Percentiles rank a stretch among this genome's conserved stretches.
Evolutionary conservation across 208 protist species (phyloP).

Genomic region (Leishmania tarentolae): DNA sequence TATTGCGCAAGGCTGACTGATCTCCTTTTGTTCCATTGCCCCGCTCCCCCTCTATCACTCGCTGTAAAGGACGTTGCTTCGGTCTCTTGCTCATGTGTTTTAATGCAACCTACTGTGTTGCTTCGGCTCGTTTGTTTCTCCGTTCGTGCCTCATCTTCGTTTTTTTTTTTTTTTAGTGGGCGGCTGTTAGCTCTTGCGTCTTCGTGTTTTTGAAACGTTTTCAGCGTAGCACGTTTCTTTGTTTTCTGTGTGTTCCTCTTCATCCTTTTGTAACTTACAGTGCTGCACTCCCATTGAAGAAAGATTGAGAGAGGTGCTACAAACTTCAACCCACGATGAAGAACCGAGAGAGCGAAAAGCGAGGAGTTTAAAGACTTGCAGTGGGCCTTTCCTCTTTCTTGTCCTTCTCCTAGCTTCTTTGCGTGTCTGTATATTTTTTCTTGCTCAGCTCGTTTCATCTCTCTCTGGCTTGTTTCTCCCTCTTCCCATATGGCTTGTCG

Average conservation of each 20-base stretch:
- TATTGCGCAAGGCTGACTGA: background rate
- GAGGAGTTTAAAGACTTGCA: background rate
- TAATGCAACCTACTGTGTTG: background rate
- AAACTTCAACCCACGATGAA: background rate
- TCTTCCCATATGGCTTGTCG: background rate
- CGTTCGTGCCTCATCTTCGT: background rate
- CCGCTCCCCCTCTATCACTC: background rate
- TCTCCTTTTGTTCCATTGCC: background rate
- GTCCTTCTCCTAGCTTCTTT: background rate
- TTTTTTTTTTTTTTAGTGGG: background rate
- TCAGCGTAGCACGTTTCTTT: background rate
- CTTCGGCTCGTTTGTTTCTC: slow-evolving; percentile 2
- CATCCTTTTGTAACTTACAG: background rate
- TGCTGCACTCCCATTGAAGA: background rate
- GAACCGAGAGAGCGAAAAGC: background rate
- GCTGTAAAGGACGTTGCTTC: slow-evolving; percentile 7
- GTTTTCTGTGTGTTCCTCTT: slow-evolving; percentile 2
- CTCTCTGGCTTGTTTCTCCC: background rate
- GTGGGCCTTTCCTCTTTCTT: background rate
- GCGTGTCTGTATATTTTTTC: background rate
- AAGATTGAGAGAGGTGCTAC: background rate
- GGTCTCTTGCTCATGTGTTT: slow-evolving; percentile 10
- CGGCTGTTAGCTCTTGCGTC: background rate
- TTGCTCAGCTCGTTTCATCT: slow-evolving; percentile 11
- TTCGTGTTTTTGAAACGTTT: background rate